Base-by-base conservation (phyloP, 352 stramenopile genomes). In the Ochromonadaceae sp. region DNA sequence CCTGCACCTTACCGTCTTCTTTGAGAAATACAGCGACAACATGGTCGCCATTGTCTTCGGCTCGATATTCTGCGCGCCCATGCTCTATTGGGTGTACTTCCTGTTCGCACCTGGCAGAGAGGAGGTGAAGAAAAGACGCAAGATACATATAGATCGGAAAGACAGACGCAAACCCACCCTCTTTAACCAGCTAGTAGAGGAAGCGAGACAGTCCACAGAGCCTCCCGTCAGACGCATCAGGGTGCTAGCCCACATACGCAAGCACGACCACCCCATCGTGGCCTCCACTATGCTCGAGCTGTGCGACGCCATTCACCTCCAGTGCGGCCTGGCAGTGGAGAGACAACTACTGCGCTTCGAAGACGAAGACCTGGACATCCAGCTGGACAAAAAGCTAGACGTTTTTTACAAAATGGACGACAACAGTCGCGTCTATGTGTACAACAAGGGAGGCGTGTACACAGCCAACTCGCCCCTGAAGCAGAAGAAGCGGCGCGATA, bases 281-380 rank as follows among this genome's bases (percentile, higher is more conserved):
- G 52, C 10, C 20, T 60, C 52, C 30, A 60, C 52, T 50, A 36
- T n/a, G 52, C 14, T 47, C 32, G 26, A 49, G 12, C 47, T 60
- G 43, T 60, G 52, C 35, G 52, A 60, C 28, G 31, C 14, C 17
- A 10, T 60, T 41, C n/a, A 50, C 28, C 7, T 15, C 9, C 26
- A 52, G 9, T 47, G 35, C 36, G 32, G 52, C 36, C 28, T 60
- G 22, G 15, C 52, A 49, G 47, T 60, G 43, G 52, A 60, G 35
- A 7, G 31, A 44, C 52, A 60, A 31, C 35, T 60, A n/a, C 20
- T 60, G 9, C 5, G 32, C 3, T 60, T 49, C 47, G 10, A 48
- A 20, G 52, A 60, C n/a, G 52, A 60, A 60, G 52, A 60, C 15
- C 14, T 60, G 34, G 32, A 50, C 20, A n/a, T 60, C 22, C 35